Evolutionary conservation across 306 rosid genomes (phyloP), one percentile per base, ranked within the genome.

Genomic region (Vigna mungo): DNA sequence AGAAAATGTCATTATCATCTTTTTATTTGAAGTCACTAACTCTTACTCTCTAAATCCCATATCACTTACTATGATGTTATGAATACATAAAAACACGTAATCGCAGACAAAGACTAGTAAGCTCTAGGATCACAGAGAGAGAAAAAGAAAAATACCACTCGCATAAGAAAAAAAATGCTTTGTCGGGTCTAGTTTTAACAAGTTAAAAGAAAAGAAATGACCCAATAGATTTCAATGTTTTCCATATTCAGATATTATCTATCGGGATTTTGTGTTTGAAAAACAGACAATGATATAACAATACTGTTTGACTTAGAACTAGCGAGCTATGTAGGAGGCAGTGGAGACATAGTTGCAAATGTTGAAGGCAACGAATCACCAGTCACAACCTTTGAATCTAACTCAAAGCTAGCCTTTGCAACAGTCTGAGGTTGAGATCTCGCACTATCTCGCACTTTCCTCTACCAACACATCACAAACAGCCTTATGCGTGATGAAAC

Each of bases 391-490:
- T 87, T 88, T 0, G 87, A 71, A 61, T 85, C 87, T 7, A 86
- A 66, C 67, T 87, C 87, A n/a, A 90, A 67, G 77, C 70, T 78
- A 63, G 83, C 74, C 71, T 83, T 86, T 54, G 34, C 82, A 53
- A 9, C 48, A 13, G 62, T 32, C 39, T 15, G 21, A 32, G 67
- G 3, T 21, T 82, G 91, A 78, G 83, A 82, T 84, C 84, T 86
- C 8, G 92, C 89, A 71, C 90, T 90, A 82, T 84, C 84, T 86
- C 8, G 92, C 89, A 71, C 90, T 90, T 54, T 94, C 98, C 76
- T 88, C 94, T 2, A 96, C 96, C 79, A 94, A 86, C 15, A 92
- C 98, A 83, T 91, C 98, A 48, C 98, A 94, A 77, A 94, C 90
- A 41, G 97, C 97, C 70, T 97, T 89, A 75, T 94, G 23, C 1